These are phyloP conservation scores for Canavalia gladiata DNA, from an alignment of 306 rosid genomes.

Conservation along the genomic window DNA sequence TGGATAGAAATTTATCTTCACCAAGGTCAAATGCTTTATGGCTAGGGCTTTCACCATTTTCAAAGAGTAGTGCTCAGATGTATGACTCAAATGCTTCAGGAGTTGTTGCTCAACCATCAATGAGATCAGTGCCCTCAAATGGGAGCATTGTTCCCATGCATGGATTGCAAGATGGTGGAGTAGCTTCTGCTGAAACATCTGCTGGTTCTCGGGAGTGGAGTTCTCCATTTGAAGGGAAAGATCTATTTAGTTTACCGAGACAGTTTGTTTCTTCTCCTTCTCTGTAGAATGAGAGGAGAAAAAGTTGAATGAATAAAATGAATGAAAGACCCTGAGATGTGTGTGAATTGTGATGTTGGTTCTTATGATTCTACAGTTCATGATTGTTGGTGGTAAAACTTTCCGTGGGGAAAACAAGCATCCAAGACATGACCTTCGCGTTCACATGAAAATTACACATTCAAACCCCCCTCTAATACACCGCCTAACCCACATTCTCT, in stretches of 20 bases:
- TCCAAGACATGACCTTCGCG: constrained; percentile 12
- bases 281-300: constrained; percentile 65
- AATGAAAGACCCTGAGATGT: constrained; percentile 58
- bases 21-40: constrained; percentile 70
- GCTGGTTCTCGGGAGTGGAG: constrained; percentile 88
- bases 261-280: constrained; percentile 98
- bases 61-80: constrained; percentile 60
- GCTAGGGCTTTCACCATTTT: constrained; percentile 73
- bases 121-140: constrained; percentile 69
- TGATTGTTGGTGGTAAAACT: constrained; percentile 63
- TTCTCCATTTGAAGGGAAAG: constrained; percentile 97
- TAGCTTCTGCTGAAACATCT: constrained; percentile 65
- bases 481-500: neutral
- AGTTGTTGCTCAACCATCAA: constrained; percentile 61
- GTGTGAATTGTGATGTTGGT: constrained; percentile 82
- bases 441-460: constrained; percentile 8
- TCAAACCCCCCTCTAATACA: neutral
- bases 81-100: constrained; percentile 73
- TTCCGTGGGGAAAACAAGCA: constrained; percentile 49
- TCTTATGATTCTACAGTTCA: constrained; percentile 65
- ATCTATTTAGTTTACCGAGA: constrained; percentile 93
- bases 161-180: constrained; percentile 81
- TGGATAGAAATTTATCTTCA: constrained; percentile 71
- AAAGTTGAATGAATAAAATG: constrained; percentile 67
- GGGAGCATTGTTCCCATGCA: constrained; percentile 61